Base-by-base conservation (phyloP, 1,284 basidiomycete genomes). In the Leccinum pseudoinsigne region DNA sequence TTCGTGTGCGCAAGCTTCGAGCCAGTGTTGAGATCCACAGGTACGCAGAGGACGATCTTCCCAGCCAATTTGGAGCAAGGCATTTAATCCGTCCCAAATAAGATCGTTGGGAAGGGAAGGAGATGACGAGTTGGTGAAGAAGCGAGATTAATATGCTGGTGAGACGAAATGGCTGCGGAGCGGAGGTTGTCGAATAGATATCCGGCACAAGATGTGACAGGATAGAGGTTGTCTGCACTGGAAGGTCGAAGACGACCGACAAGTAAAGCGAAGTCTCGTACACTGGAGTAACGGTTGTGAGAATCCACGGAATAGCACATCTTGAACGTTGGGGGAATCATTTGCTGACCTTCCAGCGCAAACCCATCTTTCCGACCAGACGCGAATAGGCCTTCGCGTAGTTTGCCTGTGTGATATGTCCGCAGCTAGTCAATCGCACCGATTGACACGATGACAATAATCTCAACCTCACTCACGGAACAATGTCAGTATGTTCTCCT, bases 191-290 rank as follows among this genome's bases (percentile, higher is more conserved):
- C 38, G 65, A 55, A 67, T 85, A 86, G 58, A 86, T 68, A 36
- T 79, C 71, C 2, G 84, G 81, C 23, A 87, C 68, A n/a, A 89
- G 79, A 66, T 84, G 81, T 2, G 84, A 80, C 45, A 88, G 78
- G 62, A 88, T 81, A 11, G 87, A 82, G 3, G 81, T 82, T 5
- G 84, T 83, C 73, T 91, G 73, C 31, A 78, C 78, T 1, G 83
- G 78, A 4, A 82, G 83, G 59, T 81, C 77, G 75, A 89, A 91
- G 16, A 89, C 67, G 23, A 83, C 76, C 23, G 87, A 82, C 31
- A 90, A 79, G 71, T 81, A 82, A n/a, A 91, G 77, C 0, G 89
- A 91, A 4, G 82, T 87, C 75, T 91, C 86, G 71, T 90, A 90
- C 5, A 84, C 89, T 90, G 68, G 9, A 54, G 31, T 34, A 16